Percentiles rank a stretch among this genome's conserved stretches.
Conservation (phyloP, 148 eudicot genomes). For the Vaccinium vitisidaea region DNA sequence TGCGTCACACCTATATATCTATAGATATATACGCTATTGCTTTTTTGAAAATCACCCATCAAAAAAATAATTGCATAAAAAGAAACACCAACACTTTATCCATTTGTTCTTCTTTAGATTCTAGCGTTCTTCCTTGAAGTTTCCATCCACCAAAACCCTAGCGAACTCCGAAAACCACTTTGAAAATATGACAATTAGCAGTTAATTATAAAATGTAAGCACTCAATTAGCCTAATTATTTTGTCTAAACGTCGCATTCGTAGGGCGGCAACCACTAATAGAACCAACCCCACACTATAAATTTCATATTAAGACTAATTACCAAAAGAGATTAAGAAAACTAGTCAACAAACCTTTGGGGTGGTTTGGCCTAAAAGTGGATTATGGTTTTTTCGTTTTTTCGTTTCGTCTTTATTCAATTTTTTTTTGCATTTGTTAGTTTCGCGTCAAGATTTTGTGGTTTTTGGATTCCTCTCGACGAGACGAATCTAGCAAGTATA, state of each 20-base stretch:
- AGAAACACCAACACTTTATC: neutral
- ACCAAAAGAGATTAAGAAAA: neutral
- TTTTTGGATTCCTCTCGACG: no score
- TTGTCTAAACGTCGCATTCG: neutral
- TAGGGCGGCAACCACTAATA: conserved; percentile 11
- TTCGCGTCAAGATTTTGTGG: no score
- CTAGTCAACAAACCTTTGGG: no score
- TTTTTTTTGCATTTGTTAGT: no score
- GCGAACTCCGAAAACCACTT: neutral
- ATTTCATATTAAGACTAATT: neutral
- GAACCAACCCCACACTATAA: neutral
- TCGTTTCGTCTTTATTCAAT: no score
- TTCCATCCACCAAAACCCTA: conserved; percentile 14
- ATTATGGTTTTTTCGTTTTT: no score
- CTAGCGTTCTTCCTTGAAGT: neutral
- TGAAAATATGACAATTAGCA: neutral
- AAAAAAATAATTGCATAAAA: neutral
- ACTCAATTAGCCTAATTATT: neutral
- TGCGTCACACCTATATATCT: neutral
- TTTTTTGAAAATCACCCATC: neutral
- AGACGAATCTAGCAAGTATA: no score
- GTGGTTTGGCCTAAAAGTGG: no score
- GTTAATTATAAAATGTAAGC: neutral
- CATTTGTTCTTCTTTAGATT: neutral
- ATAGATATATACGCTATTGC: neutral